These are phyloP conservation scores for Cetraspora pellucida DNA, from an alignment of 192 early-diverging fungal genomes.

Conservation along the genomic window DNA sequence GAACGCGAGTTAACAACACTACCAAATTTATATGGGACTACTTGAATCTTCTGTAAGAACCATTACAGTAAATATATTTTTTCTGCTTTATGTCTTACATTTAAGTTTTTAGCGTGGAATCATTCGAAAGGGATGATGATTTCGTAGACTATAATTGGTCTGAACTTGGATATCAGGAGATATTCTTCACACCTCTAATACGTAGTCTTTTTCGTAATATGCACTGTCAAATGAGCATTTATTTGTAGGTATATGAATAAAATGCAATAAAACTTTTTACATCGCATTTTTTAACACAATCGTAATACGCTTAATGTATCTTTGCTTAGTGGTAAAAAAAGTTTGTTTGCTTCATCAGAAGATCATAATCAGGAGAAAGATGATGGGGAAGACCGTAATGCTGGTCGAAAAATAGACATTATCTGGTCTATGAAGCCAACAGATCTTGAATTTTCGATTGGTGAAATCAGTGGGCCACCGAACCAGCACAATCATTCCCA, in stretches of 20 bases:
- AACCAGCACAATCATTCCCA: not conserved
- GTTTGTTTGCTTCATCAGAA: slow-evolving; percentile 14
- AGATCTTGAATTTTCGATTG: slow-evolving; percentile 4
- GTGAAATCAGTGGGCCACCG: not conserved
- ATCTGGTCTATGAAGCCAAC: slow-evolving; percentile 16
- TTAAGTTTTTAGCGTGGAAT: slow-evolving; percentile 13
- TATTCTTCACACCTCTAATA: not conserved
- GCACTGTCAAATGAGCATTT: not conserved
- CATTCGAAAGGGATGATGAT: slow-evolving; percentile 13
- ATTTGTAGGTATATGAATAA: slow-evolving; percentile 24
- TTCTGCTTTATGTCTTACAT: not conserved
- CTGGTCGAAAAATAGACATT: slow-evolving; percentile 1
- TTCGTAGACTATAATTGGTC: not conserved
- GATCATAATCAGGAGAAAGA: slow-evolving; percentile 1
- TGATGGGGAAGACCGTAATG: slow-evolving; percentile 6
- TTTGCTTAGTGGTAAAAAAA: slow-evolving; percentile 12
- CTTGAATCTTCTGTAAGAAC: slow-evolving; percentile 1
- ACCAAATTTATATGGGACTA: slow-evolving; percentile 19
- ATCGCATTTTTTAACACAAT: slow-evolving; percentile 1
- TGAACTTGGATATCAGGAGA: slow-evolving; percentile 19
- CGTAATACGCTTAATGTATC: slow-evolving; percentile 20
- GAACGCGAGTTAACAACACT: not conserved
- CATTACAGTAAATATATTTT: slow-evolving; percentile 5
- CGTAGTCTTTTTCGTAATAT: not conserved
- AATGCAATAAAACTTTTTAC: not conserved